A percentile compares a stretch with the other conserved stretches of the same genome.
Evolutionary conservation across 2,329 filamentous ascomycete genomes (phyloP).

Genomic region (Acephala macrosclerotiorum): DNA sequence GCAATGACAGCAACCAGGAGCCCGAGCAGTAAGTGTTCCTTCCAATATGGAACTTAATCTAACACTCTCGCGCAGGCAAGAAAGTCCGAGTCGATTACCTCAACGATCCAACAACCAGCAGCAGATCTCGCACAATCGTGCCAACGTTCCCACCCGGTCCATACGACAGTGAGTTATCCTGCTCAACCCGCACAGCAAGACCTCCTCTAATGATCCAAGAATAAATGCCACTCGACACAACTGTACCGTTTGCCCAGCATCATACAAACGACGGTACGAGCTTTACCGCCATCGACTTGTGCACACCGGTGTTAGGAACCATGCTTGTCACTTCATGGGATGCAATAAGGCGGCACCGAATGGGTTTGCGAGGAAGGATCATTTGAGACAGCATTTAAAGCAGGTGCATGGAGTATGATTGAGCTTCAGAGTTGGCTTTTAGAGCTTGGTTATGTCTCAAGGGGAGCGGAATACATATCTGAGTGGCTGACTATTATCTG

Average conservation of each 20-base stretch:
- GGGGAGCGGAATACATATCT: no score
- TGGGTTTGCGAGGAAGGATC: slow-evolving; percentile 27
- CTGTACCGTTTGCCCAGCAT: slow-evolving; percentile 11
- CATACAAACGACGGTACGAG: slow-evolving; percentile 21
- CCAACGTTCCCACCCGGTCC: neutral
- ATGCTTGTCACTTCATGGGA: slow-evolving; percentile 15
- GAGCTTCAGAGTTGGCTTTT: neutral
- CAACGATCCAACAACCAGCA: neutral
- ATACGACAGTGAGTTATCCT: neutral
- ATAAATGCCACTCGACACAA: neutral
- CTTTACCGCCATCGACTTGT: slow-evolving; percentile 19
- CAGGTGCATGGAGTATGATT: slow-evolving; percentile 16
- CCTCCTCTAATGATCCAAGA: neutral
- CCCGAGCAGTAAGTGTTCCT: neutral
- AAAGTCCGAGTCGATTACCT: neutral
- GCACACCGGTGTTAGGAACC: slow-evolving; percentile 15
- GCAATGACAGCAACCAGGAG: neutral
- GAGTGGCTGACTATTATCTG: no score
- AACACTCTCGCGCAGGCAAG: neutral
- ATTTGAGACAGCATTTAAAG: slow-evolving; percentile 23
- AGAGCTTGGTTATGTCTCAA: no score
- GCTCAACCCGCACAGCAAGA: neutral
- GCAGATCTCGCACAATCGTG: neutral
- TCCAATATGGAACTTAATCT: neutral
- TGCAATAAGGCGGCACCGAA: slow-evolving; percentile 16